phyloP scores from a whole-genome alignment of 1,284 basidiomycete genomes.

The Ustilago nuda region DNA sequence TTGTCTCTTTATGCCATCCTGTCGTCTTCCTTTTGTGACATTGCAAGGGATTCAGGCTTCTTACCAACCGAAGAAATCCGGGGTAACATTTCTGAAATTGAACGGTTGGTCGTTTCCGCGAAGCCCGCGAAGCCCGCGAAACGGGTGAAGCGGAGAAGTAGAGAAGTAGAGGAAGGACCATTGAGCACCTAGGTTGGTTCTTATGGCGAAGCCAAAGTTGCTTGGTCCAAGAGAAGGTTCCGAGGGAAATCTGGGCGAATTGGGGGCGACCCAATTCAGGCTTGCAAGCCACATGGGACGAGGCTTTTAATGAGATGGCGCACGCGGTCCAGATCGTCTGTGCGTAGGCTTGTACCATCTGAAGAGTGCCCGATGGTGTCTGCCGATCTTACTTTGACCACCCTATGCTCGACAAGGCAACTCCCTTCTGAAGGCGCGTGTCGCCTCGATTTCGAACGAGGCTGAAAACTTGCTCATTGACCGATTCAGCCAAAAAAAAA shows the following conservation, averaged over 20 bases:
- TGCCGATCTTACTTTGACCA: slow-evolving; percentile 5
- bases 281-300: slow-evolving; percentile 9
- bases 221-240: neutral
- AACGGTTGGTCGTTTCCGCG: too few species aligned
- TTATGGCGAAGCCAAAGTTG: neutral
- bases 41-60: too few species aligned
- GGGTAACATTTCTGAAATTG: too few species aligned
- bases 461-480: neutral
- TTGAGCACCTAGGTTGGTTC: too few species aligned
- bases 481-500: too few species aligned
- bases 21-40: too few species aligned
- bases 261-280: slow-evolving; percentile 1
- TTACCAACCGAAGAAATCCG: too few species aligned
- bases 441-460: neutral
- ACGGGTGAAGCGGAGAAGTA: too few species aligned
- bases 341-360: neutral
- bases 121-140: too few species aligned
- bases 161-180: too few species aligned
- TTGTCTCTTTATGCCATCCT: too few species aligned
- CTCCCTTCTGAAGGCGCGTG: slow-evolving; percentile 1
- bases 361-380: neutral
- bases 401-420: neutral
- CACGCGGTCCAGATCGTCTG: slow-evolving; percentile 13
- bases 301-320: slow-evolving; percentile 14
- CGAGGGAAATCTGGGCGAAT: neutral